Conservation (phyloP, 169 alveolate genomes). For the Perkinsus marinus region DNA sequence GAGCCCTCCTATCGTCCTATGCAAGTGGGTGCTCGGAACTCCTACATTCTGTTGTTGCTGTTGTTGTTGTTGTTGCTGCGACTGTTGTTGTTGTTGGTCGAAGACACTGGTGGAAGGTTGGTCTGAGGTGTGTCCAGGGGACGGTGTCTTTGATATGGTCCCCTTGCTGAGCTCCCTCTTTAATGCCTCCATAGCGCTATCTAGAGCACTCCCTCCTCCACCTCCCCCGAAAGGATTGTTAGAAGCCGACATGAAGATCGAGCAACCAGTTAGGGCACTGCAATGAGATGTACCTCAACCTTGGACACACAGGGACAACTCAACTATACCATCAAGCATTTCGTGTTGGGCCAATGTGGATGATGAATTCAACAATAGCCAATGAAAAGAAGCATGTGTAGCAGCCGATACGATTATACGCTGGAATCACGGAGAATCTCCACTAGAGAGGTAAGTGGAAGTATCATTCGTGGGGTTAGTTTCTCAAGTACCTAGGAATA, state of each 20-base stretch:
- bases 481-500: too few relatives aligned
- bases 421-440: too few relatives aligned
- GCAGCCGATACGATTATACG: too few relatives aligned
- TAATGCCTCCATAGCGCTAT: background rate
- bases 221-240: background rate
- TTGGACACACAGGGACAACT: too few relatives aligned
- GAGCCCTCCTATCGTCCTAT: too few relatives aligned
- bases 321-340: too few relatives aligned
- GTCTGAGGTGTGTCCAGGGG: background rate
- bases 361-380: too few relatives aligned
- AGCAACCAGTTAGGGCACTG: background rate
- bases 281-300: background rate
- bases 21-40: background rate
- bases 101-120: background rate
- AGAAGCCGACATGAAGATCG: background rate
- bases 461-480: too few relatives aligned
- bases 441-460: too few relatives aligned
- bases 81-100: background rate
- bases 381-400: too few relatives aligned
- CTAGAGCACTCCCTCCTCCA: background rate
- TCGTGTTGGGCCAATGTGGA: too few relatives aligned
- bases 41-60: background rate
- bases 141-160: background rate
- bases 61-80: background rate
- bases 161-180: background rate